phyloP scores from a whole-genome alignment of 2,329 filamentous ascomycete species.

The Ceratocystis lukuohia region DNA sequence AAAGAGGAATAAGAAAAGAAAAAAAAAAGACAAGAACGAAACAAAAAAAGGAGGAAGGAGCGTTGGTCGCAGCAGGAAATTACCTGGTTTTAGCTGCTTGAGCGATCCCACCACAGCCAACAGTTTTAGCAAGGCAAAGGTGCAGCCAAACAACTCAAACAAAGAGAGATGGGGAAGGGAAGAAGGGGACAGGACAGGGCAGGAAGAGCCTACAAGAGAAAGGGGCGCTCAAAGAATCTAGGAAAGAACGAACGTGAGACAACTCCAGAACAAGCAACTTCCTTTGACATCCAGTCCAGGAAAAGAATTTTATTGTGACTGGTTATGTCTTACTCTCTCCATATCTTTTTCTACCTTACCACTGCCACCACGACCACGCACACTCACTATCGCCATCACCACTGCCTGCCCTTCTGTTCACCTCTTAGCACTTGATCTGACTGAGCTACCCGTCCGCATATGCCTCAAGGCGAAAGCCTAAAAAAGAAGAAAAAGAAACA shows the following conservation, averaged over 20 bases:
- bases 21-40: background rate
- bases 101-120: background rate
- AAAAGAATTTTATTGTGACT: background rate
- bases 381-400: background rate
- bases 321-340: background rate
- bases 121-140: background rate
- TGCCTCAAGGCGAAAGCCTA: background rate
- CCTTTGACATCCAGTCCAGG: background rate
- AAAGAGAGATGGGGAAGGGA: background rate
- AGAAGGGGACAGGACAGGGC: background rate
- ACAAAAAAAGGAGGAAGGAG: constrained; percentile 13
- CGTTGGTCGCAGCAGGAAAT: background rate
- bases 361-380: background rate
- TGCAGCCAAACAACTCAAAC: background rate
- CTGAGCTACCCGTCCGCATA: background rate
- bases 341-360: background rate
- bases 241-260: constrained; percentile 4
- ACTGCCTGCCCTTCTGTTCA: background rate
- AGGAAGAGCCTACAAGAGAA: background rate
- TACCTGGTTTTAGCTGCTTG: constrained; percentile 9
- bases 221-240: background rate
- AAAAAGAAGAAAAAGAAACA: background rate
- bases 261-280: constrained; percentile 1
- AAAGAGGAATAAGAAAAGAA: constrained; percentile 8
- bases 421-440: background rate